Conservation (phyloP, 1,284 basidiomycete species). For the Apiotrichum mycotoxinovorans region DNA sequence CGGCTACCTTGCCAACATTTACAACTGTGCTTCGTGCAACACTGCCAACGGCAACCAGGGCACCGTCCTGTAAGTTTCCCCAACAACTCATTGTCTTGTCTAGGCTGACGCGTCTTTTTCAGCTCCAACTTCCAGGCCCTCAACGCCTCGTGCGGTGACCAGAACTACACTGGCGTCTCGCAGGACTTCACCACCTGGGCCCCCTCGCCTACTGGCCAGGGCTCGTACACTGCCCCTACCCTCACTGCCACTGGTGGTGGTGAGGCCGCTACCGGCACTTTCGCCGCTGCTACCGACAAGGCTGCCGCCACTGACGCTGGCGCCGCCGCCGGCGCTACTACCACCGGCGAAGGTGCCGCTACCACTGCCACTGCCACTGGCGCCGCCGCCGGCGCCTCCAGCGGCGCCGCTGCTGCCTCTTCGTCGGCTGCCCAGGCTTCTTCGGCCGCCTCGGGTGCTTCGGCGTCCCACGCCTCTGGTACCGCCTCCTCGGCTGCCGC, state of each 20-base stretch:
- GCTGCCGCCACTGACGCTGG: slow-evolving; percentile 5
- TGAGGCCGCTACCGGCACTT: slow-evolving; percentile 38
- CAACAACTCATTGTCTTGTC: background rate
- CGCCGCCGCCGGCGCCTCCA: slow-evolving; percentile 12
- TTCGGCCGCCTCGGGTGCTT: background rate
- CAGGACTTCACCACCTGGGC: slow-evolving; percentile 31
- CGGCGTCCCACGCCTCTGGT: slow-evolving; percentile 1
- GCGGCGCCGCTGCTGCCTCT: slow-evolving; percentile 6
- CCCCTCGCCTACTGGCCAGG: slow-evolving; percentile 28
- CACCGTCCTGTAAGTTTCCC: slow-evolving; percentile 24
- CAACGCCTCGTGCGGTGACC: slow-evolving; percentile 38
- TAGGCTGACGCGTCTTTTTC: background rate
- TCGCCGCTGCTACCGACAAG: slow-evolving; percentile 11
- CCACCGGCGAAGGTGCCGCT: slow-evolving; percentile 12
- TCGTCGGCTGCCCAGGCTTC: slow-evolving; percentile 5
- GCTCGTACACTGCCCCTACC: slow-evolving; percentile 36
- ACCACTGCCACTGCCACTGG: slow-evolving; percentile 17
- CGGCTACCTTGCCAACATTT: slow-evolving; percentile 46
- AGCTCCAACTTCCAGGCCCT: slow-evolving; percentile 43
- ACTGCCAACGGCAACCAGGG: slow-evolving; percentile 45
- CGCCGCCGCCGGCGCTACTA: slow-evolving; percentile 9
- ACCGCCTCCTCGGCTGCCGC: background rate
- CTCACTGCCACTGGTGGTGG: slow-evolving; percentile 47
- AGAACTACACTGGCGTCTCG: slow-evolving; percentile 40
- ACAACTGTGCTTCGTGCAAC: slow-evolving; percentile 50